Evolutionary conservation across 495 filamentous ascomycete genomes (phyloP).

Genomic region (Tuber indicum): DNA sequence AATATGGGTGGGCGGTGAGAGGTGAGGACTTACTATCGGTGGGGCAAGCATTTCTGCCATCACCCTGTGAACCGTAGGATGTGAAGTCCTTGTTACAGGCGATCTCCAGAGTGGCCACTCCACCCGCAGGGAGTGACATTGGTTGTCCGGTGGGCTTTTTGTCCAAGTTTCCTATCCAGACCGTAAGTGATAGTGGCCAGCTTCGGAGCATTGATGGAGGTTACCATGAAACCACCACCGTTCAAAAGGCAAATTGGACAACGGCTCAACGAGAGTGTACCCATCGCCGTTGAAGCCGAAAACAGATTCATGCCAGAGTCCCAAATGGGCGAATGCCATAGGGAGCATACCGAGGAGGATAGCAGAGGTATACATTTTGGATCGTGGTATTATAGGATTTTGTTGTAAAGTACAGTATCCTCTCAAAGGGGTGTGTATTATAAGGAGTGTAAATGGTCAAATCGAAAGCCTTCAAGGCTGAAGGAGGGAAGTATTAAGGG

Average conservation of each 20-base stretch:
- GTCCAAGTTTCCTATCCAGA: constrained; percentile 14
- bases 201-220: not conserved
- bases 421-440: not conserved
- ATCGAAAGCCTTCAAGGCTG: not conserved
- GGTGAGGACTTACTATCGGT: constrained; percentile 40
- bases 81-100: constrained; percentile 51
- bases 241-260: constrained; percentile 15
- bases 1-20: constrained; percentile 45
- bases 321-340: constrained; percentile 23
- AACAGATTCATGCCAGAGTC: constrained; percentile 27
- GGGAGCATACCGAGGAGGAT: constrained; percentile 26
- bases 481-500: not conserved
- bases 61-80: constrained; percentile 49
- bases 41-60: constrained; percentile 48
- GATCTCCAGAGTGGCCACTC: constrained; percentile 50
- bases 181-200: not conserved
- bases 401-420: not conserved
- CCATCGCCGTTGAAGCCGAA: constrained; percentile 36
- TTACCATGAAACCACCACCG: constrained; percentile 39
- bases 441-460: not conserved
- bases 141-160: constrained; percentile 43
- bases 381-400: not conserved
- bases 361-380: constrained; percentile 23
- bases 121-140: constrained; percentile 51
- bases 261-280: constrained; percentile 31